Base-by-base conservation (phyloP, 768 basidiomycete genomes). In the Lactarius hatsudake region DNA sequence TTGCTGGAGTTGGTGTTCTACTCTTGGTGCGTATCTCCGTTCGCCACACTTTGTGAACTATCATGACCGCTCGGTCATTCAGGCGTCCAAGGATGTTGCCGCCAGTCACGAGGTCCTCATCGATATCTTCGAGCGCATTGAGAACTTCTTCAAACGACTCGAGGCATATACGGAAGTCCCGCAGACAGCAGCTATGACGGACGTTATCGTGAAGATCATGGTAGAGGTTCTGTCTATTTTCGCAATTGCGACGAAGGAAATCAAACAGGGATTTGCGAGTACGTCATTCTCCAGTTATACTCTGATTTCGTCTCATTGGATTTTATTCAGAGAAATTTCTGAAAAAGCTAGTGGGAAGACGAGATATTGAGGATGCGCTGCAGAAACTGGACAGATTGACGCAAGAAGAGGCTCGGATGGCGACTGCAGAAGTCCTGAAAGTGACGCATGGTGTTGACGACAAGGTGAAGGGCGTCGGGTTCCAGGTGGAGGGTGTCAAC, bases 151-250 rank as follows among this genome's bases (percentile, higher is more conserved):
- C 32, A 43, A 28, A 26, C 62, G 43, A 0, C 55, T 63, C 32
- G 62, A 45, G 43, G 30, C 40, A 1, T 63, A 63, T 26, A 45
- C 23, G 5, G 54, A 23, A 3, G 8, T 57, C 17, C 55, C 32
- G 1, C n/a, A 8, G 17, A 63, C 42, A 0, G 30, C 1, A 12
- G 56, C n/a, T 10, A 57, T 57, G 42, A 45, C 23, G 30, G 55
- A 63, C 1, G 18, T 57, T 2, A 36, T 57, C 3, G 62, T 63
- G 2, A 45, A 43, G 42, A 43, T 63, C 2, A 54, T 62, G 23
- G 17, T 28, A 1, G 61, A 62, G n/a, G 36, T 62, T 20, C 61
- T 54, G 23, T 62, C 34, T 15, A 36, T 62, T 17, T 26, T 62
- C 1, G 51, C 36, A 36, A 53, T 54, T 3, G 48, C 36, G 53